phyloP scores from a whole-genome alignment of 495 filamentous ascomycete genomes.

The Paragyromitra xinjiangensis region DNA sequence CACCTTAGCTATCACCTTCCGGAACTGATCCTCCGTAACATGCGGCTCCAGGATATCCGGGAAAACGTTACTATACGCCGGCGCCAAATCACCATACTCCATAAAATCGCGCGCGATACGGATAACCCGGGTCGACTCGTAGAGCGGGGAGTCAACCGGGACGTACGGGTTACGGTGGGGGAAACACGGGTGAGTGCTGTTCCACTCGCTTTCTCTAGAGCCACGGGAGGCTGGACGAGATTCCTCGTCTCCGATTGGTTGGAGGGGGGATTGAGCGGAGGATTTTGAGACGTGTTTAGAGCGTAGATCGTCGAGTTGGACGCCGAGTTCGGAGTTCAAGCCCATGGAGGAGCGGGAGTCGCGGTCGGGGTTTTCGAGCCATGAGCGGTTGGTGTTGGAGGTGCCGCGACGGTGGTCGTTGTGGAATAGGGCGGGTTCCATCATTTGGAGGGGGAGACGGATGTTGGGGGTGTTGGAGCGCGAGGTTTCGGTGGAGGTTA shows the following conservation, averaged over 20 bases:
- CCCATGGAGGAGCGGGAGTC: slow-evolving; percentile 38
- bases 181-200: slow-evolving; percentile 55
- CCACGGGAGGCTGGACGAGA: slow-evolving; percentile 51
- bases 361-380: slow-evolving; percentile 43
- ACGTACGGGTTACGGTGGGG: slow-evolving; percentile 81
- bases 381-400: slow-evolving; percentile 37
- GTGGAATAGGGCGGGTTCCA: slow-evolving; percentile 31
- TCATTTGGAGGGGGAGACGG: slow-evolving; percentile 48
- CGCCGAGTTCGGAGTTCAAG: slow-evolving; percentile 16
- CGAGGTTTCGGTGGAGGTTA: slow-evolving; percentile 42
- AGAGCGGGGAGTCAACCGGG: slow-evolving; percentile 75
- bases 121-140: slow-evolving; percentile 83
- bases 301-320: slow-evolving; percentile 36
- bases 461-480: slow-evolving; percentile 50
- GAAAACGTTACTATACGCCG: slow-evolving; percentile 79
- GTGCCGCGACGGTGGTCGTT: slow-evolving; percentile 4
- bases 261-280: slow-evolving; percentile 4
- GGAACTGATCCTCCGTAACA: slow-evolving; percentile 80
- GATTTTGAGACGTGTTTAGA: slow-evolving; percentile 30
- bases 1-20: slow-evolving; percentile 76
- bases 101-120: slow-evolving; percentile 92
- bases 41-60: slow-evolving; percentile 92
- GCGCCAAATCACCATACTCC: slow-evolving; percentile 86
- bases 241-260: slow-evolving; percentile 35
- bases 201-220: slow-evolving; percentile 49